Base-by-base conservation (phyloP, 2,329 filamentous ascomycete species). In the Curvularia sp. region DNA sequence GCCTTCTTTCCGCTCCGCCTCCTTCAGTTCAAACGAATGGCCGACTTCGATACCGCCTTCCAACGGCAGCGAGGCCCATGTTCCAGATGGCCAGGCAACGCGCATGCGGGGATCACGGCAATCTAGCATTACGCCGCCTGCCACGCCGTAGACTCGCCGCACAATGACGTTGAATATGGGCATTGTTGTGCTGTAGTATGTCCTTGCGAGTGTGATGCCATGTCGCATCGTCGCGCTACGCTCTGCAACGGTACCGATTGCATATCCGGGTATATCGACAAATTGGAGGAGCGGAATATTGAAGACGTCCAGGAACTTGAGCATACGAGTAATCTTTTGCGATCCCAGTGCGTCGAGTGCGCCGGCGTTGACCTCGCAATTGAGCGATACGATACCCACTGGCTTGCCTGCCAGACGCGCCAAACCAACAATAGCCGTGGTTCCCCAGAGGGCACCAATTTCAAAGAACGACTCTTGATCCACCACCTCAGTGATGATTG, bases 41-140 rank as follows among this genome's bases (percentile, higher is more conserved):
- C 82, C 86, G 8, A 87, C 86, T 64, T 89, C 86, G 32, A 89
- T 88, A 0, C 87, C 87, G 1, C 86, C 87, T 53, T 87, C 85
- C 0, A 89, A 75, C 0, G 87, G 87, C 5, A 89, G 70, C 12
- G 82, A 86, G 0, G 86, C 86, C 85, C 86, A 89, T 63, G 86
- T 80, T 0, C 86, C 86, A 34, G 81, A 84, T 0, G 87, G 87
- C 87, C 87, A 89, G 5, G 85, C 85, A 12, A 89, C 81, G 45
- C 86, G 81, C 79, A 84, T 83, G 28, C 83, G 78, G 0, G 87
- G 86, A 54, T 88, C 84, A 15, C 87, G 81, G 51, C 82, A 85
- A 43, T 87, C 86, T 0, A 88, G 75, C 86, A 89, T 89, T 15
- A 89, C 77, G 0, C 85, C 86, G 0, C 87, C 87, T 1, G 87